These are phyloP conservation scores for Fusarium sarcochroum DNA, from an alignment of 2,329 filamentous ascomycete species.

Conservation along the genomic window DNA sequence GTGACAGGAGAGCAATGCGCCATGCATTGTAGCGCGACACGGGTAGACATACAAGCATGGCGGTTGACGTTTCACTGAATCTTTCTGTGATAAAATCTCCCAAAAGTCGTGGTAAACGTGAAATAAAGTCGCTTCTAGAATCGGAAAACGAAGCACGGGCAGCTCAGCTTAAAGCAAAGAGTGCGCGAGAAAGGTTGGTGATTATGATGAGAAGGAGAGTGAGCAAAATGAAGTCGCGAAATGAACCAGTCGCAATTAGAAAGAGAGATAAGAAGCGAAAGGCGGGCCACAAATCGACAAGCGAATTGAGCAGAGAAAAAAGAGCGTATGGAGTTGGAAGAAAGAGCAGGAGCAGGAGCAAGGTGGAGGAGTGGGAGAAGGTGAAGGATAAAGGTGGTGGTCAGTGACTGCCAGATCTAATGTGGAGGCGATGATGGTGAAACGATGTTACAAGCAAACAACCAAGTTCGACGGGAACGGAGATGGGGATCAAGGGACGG, in stretches of 20 bases:
- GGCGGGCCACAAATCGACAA: constrained; percentile 22
- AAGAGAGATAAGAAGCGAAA: constrained; percentile 45
- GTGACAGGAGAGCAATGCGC: background rate
- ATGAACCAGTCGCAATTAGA: constrained; percentile 27
- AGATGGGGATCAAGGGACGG: constrained; percentile 19
- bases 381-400: constrained; percentile 18
- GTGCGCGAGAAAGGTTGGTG: constrained; percentile 13
- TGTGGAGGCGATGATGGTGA: constrained; percentile 17
- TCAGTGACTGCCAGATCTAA: constrained; percentile 17
- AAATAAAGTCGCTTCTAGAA: constrained; percentile 7
- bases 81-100: constrained; percentile 14
- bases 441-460: constrained; percentile 16
- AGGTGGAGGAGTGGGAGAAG: constrained; percentile 8
- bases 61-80: constrained; percentile 20
- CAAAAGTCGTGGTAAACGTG: constrained; percentile 25
- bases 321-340: constrained; percentile 32
- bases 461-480: constrained; percentile 18
- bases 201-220: constrained; percentile 11
- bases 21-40: background rate
- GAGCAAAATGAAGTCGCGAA: constrained; percentile 23
- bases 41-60: constrained; percentile 48
- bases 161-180: constrained; percentile 16
- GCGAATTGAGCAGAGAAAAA: constrained; percentile 29
- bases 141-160: constrained; percentile 8
- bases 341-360: constrained; percentile 10